Conservation (phyloP, 352 stramenopile genomes). For the Pythium monospermum region DNA sequence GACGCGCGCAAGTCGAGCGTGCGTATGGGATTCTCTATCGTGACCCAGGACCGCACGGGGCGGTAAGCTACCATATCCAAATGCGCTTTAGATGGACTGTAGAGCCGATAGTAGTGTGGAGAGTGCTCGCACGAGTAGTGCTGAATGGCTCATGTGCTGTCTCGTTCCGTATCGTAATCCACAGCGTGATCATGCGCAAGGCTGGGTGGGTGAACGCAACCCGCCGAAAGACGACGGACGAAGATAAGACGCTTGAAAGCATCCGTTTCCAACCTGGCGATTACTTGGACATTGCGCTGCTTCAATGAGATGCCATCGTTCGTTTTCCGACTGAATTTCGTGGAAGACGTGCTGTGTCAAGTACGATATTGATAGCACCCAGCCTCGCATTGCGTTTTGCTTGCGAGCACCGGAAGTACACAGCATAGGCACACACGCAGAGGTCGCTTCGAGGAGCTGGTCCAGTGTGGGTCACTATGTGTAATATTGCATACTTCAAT, state of each 20-base stretch:
- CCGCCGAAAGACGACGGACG: slow-evolving; percentile 41
- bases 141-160: background rate
- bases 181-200: slow-evolving; percentile 52
- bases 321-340: too few species aligned
- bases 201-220: slow-evolving; percentile 55
- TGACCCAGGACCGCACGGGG: slow-evolving; percentile 45
- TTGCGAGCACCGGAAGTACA: too few species aligned
- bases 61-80: slow-evolving; percentile 23
- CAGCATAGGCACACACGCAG: too few species aligned
- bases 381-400: too few species aligned
- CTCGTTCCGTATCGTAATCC: background rate
- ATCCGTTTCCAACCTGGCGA: slow-evolving; percentile 63
- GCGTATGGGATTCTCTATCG: slow-evolving; percentile 58
- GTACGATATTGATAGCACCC: too few species aligned
- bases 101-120: too few species aligned
- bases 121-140: background rate
- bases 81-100: too few species aligned
- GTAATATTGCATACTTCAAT: too few species aligned
- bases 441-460: too few species aligned
- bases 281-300: slow-evolving; percentile 50
- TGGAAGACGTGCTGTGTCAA: too few species aligned
- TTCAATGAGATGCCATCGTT: too few species aligned
- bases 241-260: slow-evolving; percentile 59
- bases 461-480: too few species aligned
- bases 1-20: slow-evolving; percentile 47